Evolutionary conservation across 176 grass and related monocot genomes (phyloP).

Genomic region (Otatea glauca): DNA sequence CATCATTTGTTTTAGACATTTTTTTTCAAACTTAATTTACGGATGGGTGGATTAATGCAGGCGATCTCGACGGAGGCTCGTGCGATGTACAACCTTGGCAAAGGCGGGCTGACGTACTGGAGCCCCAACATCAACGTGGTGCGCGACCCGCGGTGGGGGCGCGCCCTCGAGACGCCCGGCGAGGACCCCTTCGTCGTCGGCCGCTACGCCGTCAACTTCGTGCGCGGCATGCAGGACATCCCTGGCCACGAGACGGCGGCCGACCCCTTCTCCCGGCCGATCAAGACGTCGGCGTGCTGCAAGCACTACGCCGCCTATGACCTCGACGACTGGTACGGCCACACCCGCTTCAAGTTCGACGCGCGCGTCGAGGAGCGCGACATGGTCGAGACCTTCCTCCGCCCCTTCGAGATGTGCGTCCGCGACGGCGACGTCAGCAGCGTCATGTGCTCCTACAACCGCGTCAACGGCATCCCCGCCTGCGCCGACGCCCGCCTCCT

Average conservation of each 20-base stretch:
- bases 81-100: conserved; percentile 80
- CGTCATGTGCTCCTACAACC: conserved; percentile 69
- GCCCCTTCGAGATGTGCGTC: conserved; percentile 63
- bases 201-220: conserved; percentile 60
- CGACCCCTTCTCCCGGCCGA: conserved; percentile 48
- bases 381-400: conserved; percentile 61
- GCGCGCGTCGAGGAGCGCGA: conserved; percentile 57
- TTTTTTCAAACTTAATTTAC: too few species aligned
- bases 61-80: conserved; percentile 54
- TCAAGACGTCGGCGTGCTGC: conserved; percentile 70
- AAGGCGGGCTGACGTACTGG: conserved; percentile 72
- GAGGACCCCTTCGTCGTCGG: conserved; percentile 68
- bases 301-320: conserved; percentile 70
- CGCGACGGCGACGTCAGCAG: conserved; percentile 51
- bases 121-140: conserved; percentile 80
- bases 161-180: conserved; percentile 66
- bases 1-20: too few species aligned
- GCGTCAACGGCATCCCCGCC: conserved; percentile 53
- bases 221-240: conserved; percentile 63
- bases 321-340: conserved; percentile 46
- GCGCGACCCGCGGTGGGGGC: conserved; percentile 73
- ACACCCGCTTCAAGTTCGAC: conserved; percentile 51
- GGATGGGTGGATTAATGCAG: conserved; percentile 64
- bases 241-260: fast-evolving
- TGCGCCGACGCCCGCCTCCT: conserved; percentile 61